Base-by-base conservation (phyloP, 163 green algal genomes). In the Prototheca cutis region DNA sequence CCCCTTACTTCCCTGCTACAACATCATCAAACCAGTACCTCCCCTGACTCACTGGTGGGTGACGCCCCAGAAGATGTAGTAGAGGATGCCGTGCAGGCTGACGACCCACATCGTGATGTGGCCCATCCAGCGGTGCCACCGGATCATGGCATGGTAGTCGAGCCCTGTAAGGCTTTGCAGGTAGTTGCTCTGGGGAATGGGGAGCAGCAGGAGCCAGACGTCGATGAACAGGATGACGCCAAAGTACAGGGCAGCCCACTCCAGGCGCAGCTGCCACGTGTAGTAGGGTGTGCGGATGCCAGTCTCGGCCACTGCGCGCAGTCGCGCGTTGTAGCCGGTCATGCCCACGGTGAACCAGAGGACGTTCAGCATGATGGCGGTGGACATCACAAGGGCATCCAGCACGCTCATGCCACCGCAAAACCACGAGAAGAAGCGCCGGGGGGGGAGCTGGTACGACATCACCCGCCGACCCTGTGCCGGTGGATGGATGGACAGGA, bases 61-160 rank as follows among this genome's bases (percentile, higher is more conserved):
- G 1, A 67, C 17, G 17, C 45, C 45, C 67, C 71, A 78, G 62
- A 64, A 74, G 10, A 76, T 48, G 64, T 75, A 80, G 68, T 72
- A 80, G 8, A 71, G 53, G 59, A 53, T 61, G 40, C 54, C 64
- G 49, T 80, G 72, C 1, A 69, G 7, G 31, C 55, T 54, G 19
- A 70, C 21, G 0, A 76, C 34, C n/a, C 47, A 6, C 53, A 80
- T 64, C 3, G 72, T 74, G 55, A 52, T 39, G 55, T 73, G 70
- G 31, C 72, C 72, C 6, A 78, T 15, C 72, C 72, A 80, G 33
- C 70, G 48, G 64, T 80, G 73, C 55, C 77, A 80, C 19, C 70
- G 70, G 54, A 80, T 78, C 45, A 74, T 65, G 3, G 40, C 21
- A 21, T 55, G 32, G 58, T 76, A 74, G 33, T 51, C 23, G 3